Base-by-base conservation (phyloP, 2,329 filamentous ascomycete genomes). In the Magnaporthiopsis incrustans region DNA sequence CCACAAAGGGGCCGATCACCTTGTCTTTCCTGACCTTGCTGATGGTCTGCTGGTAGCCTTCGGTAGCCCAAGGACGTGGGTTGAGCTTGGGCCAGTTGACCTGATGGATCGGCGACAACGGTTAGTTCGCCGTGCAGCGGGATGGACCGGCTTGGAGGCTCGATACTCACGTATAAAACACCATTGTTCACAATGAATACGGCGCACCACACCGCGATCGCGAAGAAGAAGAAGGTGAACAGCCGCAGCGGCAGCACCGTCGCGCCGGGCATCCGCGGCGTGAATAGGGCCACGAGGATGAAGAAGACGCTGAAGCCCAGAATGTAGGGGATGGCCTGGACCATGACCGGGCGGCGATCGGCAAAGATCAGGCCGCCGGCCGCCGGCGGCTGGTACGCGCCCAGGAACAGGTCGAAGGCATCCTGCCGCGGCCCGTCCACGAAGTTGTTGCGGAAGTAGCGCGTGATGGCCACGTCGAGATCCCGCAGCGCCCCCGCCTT, bases 21-120 rank as follows among this genome's bases (percentile, higher is more conserved):
- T 87, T 85, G 73, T 96, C 91, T 73, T 95, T 92, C 68, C 88
- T 83, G 15, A 93, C 92, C 73, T 92, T 90, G 69, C 83, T 82
- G 69, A 97, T 86, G 63, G 94, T 91, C 70, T 97, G 92, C 70
- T 92, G 88, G 76, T 93, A 96, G 56, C 92, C 92, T 71, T 99
- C 95, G 8, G 86, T 84, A 3, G 92, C 93, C 77, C 90, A 96
- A 2, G 91, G 86, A 22, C 92, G 88, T 14, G 92, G 93, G 75
- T 96, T 96, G 60, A 99, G 85, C 74, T 96, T 97, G 12, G 95
- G 95, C 95, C 96, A 99, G 78, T 97, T 98, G 69, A 97, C 93
- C 92, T 97, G 3, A n/a, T n/a, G 44, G 44, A n/a, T 22, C 44
- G 44, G 44, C 7, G 22, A 53, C 44, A 4, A 38, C 15, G 44